A percentile compares a stretch with the other conserved stretches of the same genome.
Evolutionary conservation across 306 rosid species (phyloP).

Genomic region (Arachis hypogaea): DNA sequence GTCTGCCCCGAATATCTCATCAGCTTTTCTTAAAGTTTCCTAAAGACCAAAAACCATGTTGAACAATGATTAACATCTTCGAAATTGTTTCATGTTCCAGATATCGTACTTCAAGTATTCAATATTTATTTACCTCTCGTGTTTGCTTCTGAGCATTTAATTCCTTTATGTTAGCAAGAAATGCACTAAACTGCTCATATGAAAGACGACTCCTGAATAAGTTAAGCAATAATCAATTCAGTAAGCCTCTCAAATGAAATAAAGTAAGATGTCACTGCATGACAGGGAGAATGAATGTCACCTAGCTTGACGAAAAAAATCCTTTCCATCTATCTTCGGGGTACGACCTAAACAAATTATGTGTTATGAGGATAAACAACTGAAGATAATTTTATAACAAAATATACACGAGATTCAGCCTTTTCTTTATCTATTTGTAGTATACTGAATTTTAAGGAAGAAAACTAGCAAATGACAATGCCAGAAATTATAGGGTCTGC

Average conservation of each 20-base stretch:
- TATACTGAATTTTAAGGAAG: too few species aligned
- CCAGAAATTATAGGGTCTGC: too few species aligned
- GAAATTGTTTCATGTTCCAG: conserved; percentile 26
- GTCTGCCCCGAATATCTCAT: conserved; percentile 92
- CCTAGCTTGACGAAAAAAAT: conserved; percentile 98
- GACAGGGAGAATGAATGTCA: conserved; percentile 37
- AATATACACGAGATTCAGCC: neutral
- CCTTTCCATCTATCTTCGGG: conserved; percentile 96
- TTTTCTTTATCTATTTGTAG: neutral
- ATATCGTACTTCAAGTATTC: conserved; percentile 19
- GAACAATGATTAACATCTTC: conserved; percentile 30
- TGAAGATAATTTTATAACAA: conserved; percentile 19
- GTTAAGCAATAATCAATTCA: conserved; percentile 32
- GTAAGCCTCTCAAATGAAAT: conserved; percentile 32
- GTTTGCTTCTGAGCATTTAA: conserved; percentile 97
- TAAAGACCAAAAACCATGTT: conserved; percentile 40
- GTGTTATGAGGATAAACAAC: conserved; percentile 14
- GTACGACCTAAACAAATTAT: conserved; percentile 65
- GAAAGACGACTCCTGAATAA: conserved; percentile 90
- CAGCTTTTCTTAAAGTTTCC: conserved; percentile 97
- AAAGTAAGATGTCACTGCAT: conserved; percentile 22
- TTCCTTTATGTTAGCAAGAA: conserved; percentile 93
- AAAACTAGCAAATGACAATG: too few species aligned
- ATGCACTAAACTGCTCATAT: conserved; percentile 98
- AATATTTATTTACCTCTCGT: conserved; percentile 70